These are phyloP conservation scores for Coniochaeta sp. DNA, from an alignment of 2,329 filamentous ascomycete genomes.

Conservation along the genomic window DNA sequence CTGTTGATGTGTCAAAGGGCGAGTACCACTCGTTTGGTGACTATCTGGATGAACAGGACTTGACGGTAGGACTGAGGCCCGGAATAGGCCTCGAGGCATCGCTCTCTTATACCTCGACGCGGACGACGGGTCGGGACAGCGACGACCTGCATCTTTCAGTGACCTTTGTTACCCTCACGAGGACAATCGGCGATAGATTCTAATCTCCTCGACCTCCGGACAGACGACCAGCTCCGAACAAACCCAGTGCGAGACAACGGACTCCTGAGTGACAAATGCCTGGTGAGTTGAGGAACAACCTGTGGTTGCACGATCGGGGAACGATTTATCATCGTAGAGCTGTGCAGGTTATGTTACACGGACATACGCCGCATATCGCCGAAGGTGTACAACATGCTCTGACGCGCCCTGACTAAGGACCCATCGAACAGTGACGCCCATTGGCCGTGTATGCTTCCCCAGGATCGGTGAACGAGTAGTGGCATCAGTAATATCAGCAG, in stretches of 20 bases:
- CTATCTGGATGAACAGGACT: not conserved
- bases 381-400: not conserved
- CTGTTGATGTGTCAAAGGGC: not conserved
- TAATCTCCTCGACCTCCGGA: not conserved
- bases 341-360: too few species aligned
- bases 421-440: not conserved
- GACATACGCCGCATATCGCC: not conserved
- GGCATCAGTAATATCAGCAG: not conserved
- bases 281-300: too few species aligned
- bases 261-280: not conserved
- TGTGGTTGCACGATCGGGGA: too few species aligned
- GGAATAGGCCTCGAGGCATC: not conserved
- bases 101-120: not conserved
- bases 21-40: not conserved
- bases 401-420: not conserved
- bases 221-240: not conserved
- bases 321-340: too few species aligned
- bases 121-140: not conserved
- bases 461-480: not conserved
- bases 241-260: not conserved
- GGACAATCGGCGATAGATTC: not conserved
- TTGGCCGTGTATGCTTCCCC: not conserved
- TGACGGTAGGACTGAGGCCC: not conserved
- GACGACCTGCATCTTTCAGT: not conserved
- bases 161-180: too few species aligned